These are phyloP conservation scores for Aspergillus quadrilineatus DNA, from an alignment of 2,329 filamentous ascomycete species.

Conservation along the genomic window DNA sequence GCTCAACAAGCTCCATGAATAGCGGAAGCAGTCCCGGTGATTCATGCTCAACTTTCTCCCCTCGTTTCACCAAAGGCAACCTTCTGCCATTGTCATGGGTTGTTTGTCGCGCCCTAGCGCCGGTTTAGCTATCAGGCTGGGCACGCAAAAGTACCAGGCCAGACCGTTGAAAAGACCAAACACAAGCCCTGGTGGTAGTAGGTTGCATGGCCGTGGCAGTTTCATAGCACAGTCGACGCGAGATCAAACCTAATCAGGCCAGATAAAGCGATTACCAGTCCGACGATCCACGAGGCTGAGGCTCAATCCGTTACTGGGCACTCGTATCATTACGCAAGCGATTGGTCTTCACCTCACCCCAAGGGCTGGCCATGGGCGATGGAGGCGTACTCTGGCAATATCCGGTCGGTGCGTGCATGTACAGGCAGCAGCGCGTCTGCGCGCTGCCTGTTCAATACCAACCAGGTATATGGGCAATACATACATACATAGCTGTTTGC, in stretches of 20 bases:
- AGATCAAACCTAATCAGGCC: neutral
- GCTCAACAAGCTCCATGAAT: too few relatives aligned
- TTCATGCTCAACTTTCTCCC: too few relatives aligned
- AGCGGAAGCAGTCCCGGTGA: too few relatives aligned
- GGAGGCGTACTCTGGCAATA: too few relatives aligned
- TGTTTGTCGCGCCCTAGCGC: too few relatives aligned
- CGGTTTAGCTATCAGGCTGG: neutral
- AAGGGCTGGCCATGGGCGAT: neutral
- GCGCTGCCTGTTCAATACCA: too few relatives aligned
- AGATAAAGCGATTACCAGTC: neutral
- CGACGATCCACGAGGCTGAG: conserved; percentile 1
- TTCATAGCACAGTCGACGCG: neutral
- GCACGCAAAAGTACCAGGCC: neutral
- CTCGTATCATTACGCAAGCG: neutral
- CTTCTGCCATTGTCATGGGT: too few relatives aligned
- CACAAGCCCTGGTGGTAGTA: neutral
- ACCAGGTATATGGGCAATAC: neutral
- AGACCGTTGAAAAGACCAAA: neutral
- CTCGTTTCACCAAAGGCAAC: too few relatives aligned
- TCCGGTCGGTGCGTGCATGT: too few relatives aligned
- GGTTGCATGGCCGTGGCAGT: neutral
- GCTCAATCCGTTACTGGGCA: neutral
- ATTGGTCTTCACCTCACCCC: neutral
- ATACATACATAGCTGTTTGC: neutral
- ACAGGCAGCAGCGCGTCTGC: too few relatives aligned